These are phyloP conservation scores for Taiozyma sp. DNA, from an alignment of 1,139 yeast species.

Conservation along the genomic window DNA sequence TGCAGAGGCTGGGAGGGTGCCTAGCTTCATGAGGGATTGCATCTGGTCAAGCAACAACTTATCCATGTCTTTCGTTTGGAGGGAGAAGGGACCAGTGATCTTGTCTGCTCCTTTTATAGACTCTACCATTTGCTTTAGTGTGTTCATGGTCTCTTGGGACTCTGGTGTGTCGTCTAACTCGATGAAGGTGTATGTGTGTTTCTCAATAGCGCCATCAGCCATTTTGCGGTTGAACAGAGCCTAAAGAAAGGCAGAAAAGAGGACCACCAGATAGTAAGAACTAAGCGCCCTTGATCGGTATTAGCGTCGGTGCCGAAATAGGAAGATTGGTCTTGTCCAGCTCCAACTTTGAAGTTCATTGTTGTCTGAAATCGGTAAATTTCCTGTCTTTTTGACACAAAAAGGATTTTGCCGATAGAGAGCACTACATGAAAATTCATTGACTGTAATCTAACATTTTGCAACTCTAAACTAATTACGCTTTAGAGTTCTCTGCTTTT, in stretches of 20 bases:
- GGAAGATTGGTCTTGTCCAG: not conserved
- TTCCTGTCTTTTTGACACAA: not conserved
- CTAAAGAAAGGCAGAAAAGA: not conserved
- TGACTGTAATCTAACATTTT: not conserved
- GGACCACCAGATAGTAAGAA: not conserved
- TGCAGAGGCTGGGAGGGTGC: not conserved
- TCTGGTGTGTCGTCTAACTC: not conserved
- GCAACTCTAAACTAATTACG: constrained; percentile 28
- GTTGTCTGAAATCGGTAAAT: not conserved
- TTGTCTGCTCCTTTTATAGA: not conserved
- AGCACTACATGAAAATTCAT: not conserved
- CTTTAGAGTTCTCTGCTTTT: constrained; percentile 84
- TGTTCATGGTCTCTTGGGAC: not conserved
- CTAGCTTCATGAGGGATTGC: not conserved
- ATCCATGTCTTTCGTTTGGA: not conserved
- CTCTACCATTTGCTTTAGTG: not conserved
- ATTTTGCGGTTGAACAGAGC: not conserved
- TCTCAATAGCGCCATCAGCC: not conserved
- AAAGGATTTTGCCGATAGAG: not conserved
- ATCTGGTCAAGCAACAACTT: not conserved
- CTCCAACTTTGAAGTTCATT: not conserved
- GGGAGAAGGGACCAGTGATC: not conserved
- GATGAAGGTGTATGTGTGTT: not conserved
- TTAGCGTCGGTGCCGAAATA: not conserved
- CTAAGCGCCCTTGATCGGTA: not conserved